These are phyloP conservation scores for Beauveria varroae DNA, from an alignment of 2,329 filamentous ascomycete species.

Conservation along the genomic window DNA sequence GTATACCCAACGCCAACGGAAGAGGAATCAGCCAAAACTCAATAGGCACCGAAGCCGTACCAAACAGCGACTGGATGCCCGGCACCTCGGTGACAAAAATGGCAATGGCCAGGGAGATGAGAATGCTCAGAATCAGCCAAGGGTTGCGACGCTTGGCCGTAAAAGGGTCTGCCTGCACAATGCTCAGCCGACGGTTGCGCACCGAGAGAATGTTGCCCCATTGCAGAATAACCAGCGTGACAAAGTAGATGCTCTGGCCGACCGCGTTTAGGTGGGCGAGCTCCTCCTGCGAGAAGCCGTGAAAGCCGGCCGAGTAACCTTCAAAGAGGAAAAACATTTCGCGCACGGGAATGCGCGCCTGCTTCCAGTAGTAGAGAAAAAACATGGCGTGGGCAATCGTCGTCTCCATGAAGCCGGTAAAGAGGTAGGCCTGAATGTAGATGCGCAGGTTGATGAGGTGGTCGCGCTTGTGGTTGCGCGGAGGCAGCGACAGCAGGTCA, in stretches of 20 bases:
- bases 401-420: constrained; percentile 45
- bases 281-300: constrained; percentile 38
- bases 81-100: constrained; percentile 46
- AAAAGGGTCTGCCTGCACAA: constrained; percentile 44
- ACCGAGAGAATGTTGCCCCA: constrained; percentile 46
- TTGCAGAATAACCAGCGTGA: constrained; percentile 45
- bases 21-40: constrained; percentile 46
- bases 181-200: constrained; percentile 43
- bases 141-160: constrained; percentile 39
- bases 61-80: constrained; percentile 40
- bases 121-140: constrained; percentile 38
- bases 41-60: constrained; percentile 41
- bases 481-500: constrained; percentile 42
- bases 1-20: constrained; percentile 40
- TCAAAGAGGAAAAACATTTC: constrained; percentile 45
- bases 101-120: constrained; percentile 41
- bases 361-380: constrained; percentile 43
- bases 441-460: constrained; percentile 46
- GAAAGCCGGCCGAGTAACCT: constrained; percentile 38
- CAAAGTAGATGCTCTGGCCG: constrained; percentile 47
- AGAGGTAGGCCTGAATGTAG: constrained; percentile 44
- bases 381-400: constrained; percentile 44
- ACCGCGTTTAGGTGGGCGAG: constrained; percentile 40
- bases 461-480: constrained; percentile 41
- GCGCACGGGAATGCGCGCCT: constrained; percentile 38